Evolutionary conservation across 164 flowering plant species (phyloP), one percentile per base, ranked within the genome.

Genomic region (Cinnamomum chago): DNA sequence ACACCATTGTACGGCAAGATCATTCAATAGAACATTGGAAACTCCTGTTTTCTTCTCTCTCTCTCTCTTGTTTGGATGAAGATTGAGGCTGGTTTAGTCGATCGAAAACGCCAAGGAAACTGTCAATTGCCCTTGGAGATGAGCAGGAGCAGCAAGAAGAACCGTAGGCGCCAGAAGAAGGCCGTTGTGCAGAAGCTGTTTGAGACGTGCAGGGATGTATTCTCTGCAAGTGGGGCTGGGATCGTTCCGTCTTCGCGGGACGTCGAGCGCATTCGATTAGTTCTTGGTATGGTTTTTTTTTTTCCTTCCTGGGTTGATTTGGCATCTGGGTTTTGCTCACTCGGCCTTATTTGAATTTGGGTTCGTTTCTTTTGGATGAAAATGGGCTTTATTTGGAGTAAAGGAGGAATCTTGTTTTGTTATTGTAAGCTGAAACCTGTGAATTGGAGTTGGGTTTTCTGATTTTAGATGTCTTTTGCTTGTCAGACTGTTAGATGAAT

Each of bases 191-290:
- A 90, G 79, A 78, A 76, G 72, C 85, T 92, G 58, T 90, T 79
- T 73, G 58, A 33, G 17, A 65, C 80, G 0, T 90, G 97, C 69
- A 73, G 30, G 52, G 77, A 81, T 0, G 89, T 85, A 9, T 92
- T 92, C 73, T 28, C 69, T 30, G 11, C 11, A 33, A 81, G 82
- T 79, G 94, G 92, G 52, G 84, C 84, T 51, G 90, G 89, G 9
- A 83, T 86, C 3, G 88, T 90, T 71, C 94, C 97, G 75, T 20
- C 70, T 2, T 79, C 87, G 27, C n/a, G 1, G 5, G 89, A 85
- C 81, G 92, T 89, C 1, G 77, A 83, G 20, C 84, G 68, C 11
- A 67, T 92, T 15, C 73, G 85, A 62, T 67, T 50, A 60, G 85
- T 92, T 81, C 81, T 92, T 1, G 94, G 97, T 90, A 74, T 18